Evolutionary conservation across 2,329 filamentous ascomycete species (phyloP), one percentile per base, ranked within the genome.

Genomic region (Ceratocystis lukuohia): DNA sequence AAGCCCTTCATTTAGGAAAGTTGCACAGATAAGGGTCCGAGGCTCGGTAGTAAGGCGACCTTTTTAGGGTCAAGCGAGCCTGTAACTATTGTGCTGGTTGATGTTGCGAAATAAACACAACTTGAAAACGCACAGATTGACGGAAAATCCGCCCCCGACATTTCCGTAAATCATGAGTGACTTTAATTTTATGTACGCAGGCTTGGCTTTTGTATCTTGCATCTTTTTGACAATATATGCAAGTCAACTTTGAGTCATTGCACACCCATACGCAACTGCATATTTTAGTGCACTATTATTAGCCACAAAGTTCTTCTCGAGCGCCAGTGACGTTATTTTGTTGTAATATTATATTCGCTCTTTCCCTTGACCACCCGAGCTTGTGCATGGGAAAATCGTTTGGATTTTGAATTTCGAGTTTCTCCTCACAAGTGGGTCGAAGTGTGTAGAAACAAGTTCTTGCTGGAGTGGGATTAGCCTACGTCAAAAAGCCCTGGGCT

Each of bases 401-500:
- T 41, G 10, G 15, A 41, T 41, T 41, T 41, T 41, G 37, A 41
- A 41, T 41, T 41, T 41, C 37, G 37, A 15, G 10, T 50, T n/a
- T 50, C 48, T 50, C 48, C n/a, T 50, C 30, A 30, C 15, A 17
- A n/a, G n/a, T 22, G 20, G 30, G 30, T 33, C 4, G 22, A 6
- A 57, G 28, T n/a, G 7, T 57, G n/a, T n/a, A 57, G 53, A 57
- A 57, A 22, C 53, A 33, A 17, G 22, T 57, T 57, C 15, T n/a
- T n/a, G 30, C 22, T 25, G 30, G 30, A 57, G 53, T 30, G 25
- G 53, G 53, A 57, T 28, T 57, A 57, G 53, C 53, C 20, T 57
- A 28, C 30, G 53, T 57, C 53, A 57, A 30, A 63, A 46, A 46
- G 41, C 61, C 61, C 45, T 63, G 61, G 41, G 61, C 61, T 63